phyloP scores from a whole-genome alignment of 306 rosid genomes.

The Cucurbita argyrosperma region DNA sequence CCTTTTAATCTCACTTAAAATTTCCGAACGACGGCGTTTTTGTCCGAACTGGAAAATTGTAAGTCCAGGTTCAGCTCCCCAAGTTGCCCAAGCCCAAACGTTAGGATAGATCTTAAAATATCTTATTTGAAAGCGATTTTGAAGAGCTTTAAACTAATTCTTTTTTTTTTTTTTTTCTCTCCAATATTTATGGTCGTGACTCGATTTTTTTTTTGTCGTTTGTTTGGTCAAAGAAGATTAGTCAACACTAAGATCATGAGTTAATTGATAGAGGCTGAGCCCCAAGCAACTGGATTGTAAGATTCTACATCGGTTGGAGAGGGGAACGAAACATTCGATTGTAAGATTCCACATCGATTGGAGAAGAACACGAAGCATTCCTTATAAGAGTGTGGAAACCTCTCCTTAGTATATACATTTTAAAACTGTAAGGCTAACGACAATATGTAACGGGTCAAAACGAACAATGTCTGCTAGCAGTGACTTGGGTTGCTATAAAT shows the following conservation, averaged over 20 bases:
- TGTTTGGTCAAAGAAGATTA: neutral
- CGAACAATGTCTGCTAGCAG: neutral
- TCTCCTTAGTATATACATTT: too few relatives aligned
- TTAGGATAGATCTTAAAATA: neutral
- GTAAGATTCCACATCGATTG: too few relatives aligned
- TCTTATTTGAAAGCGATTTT: conserved; percentile 1
- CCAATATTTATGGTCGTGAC: neutral
- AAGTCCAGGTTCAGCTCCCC: neutral
- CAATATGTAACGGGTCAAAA: too few relatives aligned
- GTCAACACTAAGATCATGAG: neutral
- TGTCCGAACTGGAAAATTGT: neutral
- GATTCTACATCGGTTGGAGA: too few relatives aligned
- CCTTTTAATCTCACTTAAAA: neutral
- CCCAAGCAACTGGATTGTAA: too few relatives aligned
- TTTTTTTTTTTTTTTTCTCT: too few relatives aligned
- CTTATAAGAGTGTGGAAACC: too few relatives aligned
- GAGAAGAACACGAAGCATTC: too few relatives aligned
- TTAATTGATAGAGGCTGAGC: too few relatives aligned
- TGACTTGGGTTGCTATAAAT: too few relatives aligned
- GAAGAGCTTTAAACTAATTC: neutral
- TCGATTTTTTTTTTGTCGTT: neutral
- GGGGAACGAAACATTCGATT: too few relatives aligned
- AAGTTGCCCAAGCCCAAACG: neutral
- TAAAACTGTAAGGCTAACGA: too few relatives aligned
- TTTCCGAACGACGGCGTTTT: neutral